Evolutionary conservation across 306 rosid genomes (phyloP).

Genomic region (Castanea sativa): DNA sequence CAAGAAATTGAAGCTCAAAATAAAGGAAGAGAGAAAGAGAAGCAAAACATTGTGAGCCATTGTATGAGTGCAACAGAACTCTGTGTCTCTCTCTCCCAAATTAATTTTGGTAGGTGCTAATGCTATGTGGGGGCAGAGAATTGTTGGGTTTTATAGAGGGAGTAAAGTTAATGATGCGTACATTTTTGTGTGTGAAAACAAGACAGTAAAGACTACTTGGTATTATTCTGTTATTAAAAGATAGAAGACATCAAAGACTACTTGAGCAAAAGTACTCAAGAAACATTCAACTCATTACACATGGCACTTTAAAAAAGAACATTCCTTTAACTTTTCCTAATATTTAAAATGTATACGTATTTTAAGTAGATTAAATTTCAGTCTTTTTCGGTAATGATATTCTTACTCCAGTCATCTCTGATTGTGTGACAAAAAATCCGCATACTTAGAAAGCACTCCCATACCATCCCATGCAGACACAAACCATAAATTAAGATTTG

Average conservation of each 20-base stretch:
- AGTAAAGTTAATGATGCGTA: not conserved
- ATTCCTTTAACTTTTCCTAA: not conserved
- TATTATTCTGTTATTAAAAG: no score
- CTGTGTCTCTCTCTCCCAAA: not conserved
- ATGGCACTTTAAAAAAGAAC: not conserved
- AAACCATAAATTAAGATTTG: no score
- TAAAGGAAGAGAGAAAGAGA: slow-evolving; percentile 13
- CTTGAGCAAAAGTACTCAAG: slow-evolving; percentile 14
- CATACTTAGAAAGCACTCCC: no score
- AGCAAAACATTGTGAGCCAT: slow-evolving; percentile 3
- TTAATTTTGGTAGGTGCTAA: not conserved
- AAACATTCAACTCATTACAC: slow-evolving; percentile 14
- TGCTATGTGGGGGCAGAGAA: slow-evolving; percentile 1
- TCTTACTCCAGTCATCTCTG: not conserved
- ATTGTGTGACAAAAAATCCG: not conserved
- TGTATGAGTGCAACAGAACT: not conserved
- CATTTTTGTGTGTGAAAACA: slow-evolving; percentile 32
- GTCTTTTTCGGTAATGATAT: not conserved
- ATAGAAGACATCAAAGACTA: no score
- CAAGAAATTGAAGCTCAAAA: slow-evolving; percentile 20
- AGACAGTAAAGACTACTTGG: not conserved
- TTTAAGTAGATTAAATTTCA: not conserved
- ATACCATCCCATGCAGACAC: no score
- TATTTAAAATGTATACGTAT: not conserved
- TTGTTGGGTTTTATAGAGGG: slow-evolving; percentile 18